Conservation (phyloP, 768 basidiomycete species). For the Phlebiopsis flavidoalba region DNA sequence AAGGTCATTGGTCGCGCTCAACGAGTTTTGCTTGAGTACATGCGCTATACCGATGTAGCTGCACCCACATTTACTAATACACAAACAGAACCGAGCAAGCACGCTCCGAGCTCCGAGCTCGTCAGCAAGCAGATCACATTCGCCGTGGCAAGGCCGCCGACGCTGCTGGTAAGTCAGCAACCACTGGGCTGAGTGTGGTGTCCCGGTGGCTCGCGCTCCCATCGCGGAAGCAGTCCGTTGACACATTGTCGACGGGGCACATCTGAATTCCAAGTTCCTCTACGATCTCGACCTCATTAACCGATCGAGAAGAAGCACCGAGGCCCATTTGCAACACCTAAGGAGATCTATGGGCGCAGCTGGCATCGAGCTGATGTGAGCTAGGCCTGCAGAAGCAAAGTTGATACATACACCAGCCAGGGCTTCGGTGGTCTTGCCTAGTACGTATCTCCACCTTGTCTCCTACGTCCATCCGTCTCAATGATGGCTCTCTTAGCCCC, state of each 20-base stretch:
- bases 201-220: conserved; percentile 73
- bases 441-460: conserved; percentile 38
- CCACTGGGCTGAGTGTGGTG: conserved; percentile 97
- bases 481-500: conserved; percentile 45
- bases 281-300: conserved; percentile 79
- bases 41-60: not conserved
- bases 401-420: conserved; percentile 89
- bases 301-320: conserved; percentile 37
- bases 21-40: conserved; percentile 75
- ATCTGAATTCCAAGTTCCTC: conserved; percentile 87
- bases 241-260: conserved; percentile 77
- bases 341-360: conserved; percentile 89
- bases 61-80: not conserved
- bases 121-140: conserved; percentile 72
- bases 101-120: conserved; percentile 84
- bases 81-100: conserved; percentile 68
- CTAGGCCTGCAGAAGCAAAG: conserved; percentile 77
- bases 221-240: conserved; percentile 92
- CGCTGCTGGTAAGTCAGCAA: conserved; percentile 91
- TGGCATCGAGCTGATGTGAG: conserved; percentile 82
- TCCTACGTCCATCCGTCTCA: not conserved
- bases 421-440: conserved; percentile 76
- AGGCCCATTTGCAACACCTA: conserved; percentile 85
- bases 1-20: conserved; percentile 96
- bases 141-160: conserved; percentile 87